Evolutionary conservation across 2,329 filamentous ascomycete species (phyloP).

Genomic region (Madurella mycetomatis): DNA sequence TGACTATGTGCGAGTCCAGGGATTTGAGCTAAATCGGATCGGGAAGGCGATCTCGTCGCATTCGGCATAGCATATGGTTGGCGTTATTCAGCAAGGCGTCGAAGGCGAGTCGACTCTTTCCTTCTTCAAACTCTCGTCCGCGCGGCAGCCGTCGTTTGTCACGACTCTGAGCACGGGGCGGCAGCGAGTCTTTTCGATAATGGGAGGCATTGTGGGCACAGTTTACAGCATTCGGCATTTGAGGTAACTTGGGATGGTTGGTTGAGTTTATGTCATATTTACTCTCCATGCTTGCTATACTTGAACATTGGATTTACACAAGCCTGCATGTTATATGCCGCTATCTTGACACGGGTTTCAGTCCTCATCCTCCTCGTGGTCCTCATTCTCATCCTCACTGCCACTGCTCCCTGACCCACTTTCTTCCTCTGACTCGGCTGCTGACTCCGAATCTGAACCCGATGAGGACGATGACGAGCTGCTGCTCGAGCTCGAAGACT

Average conservation of each 20-base stretch:
- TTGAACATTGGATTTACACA: too few relatives aligned
- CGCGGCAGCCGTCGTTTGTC: background rate
- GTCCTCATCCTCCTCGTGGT: conserved; percentile 11
- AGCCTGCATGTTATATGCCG: background rate
- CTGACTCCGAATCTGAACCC: conserved; percentile 20
- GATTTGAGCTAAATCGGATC: conserved; percentile 3
- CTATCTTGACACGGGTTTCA: background rate
- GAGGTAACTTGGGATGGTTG: too few relatives aligned
- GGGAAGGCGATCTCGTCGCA: conserved; percentile 6
- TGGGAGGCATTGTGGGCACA: too few relatives aligned
- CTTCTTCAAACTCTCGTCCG: background rate
- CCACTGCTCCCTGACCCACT: conserved; percentile 20
- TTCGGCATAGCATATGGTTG: conserved; percentile 4
- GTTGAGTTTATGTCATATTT: too few relatives aligned
- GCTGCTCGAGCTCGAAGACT: conserved; percentile 20
- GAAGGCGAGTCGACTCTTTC: background rate
- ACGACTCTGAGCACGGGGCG: too few relatives aligned
- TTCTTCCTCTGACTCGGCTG: conserved; percentile 14
- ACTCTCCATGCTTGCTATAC: too few relatives aligned
- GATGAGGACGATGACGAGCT: conserved; percentile 26
- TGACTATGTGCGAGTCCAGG: background rate
- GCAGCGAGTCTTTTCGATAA: too few relatives aligned
- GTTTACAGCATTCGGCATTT: too few relatives aligned
- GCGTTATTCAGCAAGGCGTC: conserved; percentile 2
- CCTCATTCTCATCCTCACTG: conserved; percentile 23